These are phyloP conservation scores for Bipolaris oryzae DNA, from an alignment of 2,329 filamentous ascomycete species.

Conservation along the genomic window DNA sequence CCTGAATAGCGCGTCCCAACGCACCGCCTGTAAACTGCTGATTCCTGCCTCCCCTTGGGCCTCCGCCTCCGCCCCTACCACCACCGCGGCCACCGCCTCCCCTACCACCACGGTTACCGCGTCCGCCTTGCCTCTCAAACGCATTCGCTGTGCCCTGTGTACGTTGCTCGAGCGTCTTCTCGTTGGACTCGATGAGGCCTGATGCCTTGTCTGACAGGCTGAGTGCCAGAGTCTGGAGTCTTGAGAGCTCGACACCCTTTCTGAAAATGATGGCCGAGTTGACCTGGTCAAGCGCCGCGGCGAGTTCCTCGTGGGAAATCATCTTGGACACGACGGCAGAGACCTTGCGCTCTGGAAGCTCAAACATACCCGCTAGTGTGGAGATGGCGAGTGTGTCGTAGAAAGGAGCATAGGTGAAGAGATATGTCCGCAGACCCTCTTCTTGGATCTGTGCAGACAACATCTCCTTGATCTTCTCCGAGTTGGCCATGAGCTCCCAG, in stretches of 20 bases:
- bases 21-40: constrained; percentile 84
- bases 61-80: constrained; percentile 64
- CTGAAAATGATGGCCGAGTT: constrained; percentile 98
- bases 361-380: constrained; percentile 92
- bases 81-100: constrained; percentile 62
- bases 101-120: constrained; percentile 72
- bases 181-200: constrained; percentile 93
- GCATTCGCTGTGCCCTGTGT: constrained; percentile 95
- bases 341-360: constrained; percentile 88
- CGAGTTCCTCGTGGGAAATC: constrained; percentile 98
- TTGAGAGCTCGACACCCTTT: constrained; percentile 97
- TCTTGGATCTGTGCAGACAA: constrained; percentile 98
- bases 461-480: constrained; percentile 94
- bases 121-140: constrained; percentile 89
- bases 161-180: constrained; percentile 94
- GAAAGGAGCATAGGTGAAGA: constrained; percentile 99
- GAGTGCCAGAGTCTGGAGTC: constrained; percentile 92
- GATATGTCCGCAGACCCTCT: constrained; percentile 95
- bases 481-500: constrained; percentile 95
- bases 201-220: constrained; percentile 96
- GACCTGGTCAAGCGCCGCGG: constrained; percentile 95
- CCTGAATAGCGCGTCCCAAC: constrained; percentile 64
- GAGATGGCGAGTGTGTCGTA: constrained; percentile 93
- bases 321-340: constrained; percentile 97
- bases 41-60: constrained; percentile 63